Base-by-base conservation (phyloP, 257 asterid species). In the Nicotiana attenuata region DNA sequence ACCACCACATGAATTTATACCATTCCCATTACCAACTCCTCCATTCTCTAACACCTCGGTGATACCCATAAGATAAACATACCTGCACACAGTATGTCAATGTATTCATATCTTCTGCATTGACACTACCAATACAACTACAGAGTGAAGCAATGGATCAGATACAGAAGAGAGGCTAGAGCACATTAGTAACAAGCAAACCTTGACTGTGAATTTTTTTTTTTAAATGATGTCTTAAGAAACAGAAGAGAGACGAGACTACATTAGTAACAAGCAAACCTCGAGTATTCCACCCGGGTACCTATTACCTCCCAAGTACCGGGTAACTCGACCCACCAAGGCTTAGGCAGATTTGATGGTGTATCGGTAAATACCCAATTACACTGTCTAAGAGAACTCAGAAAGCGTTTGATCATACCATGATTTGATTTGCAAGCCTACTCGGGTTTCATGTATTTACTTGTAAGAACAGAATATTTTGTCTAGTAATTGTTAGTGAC, bases 11-110 rank as follows among this genome's bases (percentile, higher is more conserved):
- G 80, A 76, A 84, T 78, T 81, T 79, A 53, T 77, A 57, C n/a
- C 77, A 55, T 15, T 53, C 50, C 75, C 82, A 20, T 76, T 69
- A 45, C 71, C 82, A 73, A 15, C 82, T 55, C 73, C 82, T 41
- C 65, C 89, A 79, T 82, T 77, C 85, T 35, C 68, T 81, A 81
- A 47, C 65, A 78, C 82, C 81, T 86, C 90, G 80, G 81, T 84
- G 53, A 85, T 81, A 76, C 75, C 94, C 96, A 80, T 80, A 61
- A 41, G 28, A 14, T 41, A 45, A 69, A 20, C 33, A 69, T 41
- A 69, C 56, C 77, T 68, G 57, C 77, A 68, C 57, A 68, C n/a
- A 69, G 31, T 11, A 41, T 20, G 33, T 19, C 45, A 41, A 38
- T 41, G 13, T 69, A 10, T 47, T 69, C 57, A 38, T 41, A 11